Evolutionary conservation across 225 moss, liverwort and hornwort genomes (phyloP), one percentile per base, ranked within the genome.

Genomic region (Bryum argenteum): DNA sequence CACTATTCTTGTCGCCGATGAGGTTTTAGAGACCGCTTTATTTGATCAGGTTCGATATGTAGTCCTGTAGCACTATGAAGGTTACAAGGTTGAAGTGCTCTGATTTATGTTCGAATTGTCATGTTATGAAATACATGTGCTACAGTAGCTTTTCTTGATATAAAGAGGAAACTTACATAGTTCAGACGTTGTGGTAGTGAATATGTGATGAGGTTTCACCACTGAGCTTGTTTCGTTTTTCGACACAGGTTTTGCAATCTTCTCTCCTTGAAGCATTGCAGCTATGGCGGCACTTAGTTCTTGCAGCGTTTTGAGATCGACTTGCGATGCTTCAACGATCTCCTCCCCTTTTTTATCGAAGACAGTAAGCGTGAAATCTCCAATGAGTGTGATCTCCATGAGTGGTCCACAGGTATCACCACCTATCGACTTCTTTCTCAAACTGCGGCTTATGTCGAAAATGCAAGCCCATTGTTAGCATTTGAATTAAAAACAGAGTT

Each of bases 211-310:
- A n/a, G n/a, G 9, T 12, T 58, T 11, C 24, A 23, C 9, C 39
- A 41, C 26, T 10, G 11, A 14, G 22, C 55, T 6, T 77, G 19
- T 8, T 72, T 28, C 33, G 61, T 47, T 16, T 8, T 72, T 28
- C 33, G 61, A 39, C 11, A 24, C 61, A 48, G 61, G 60, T 73
- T 74, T 21, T 70, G 14, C 20, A 41, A 72, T 60, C 54, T 65
- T 10, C 20, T 22, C 23, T 57, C 5, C 11, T 63, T 75, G 72
- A 24, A 41, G 38, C 44, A 47, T 19, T 60, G 38, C 38, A 8
- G 23, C 59, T 65, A 77, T 81, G 74, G 70, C 60, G 41, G 55
- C 26, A 47, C 48, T 59, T 28, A 55, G 73, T 55, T 70, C 41
- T 47, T 69, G 54, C 26, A 65, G 10, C 20, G 39, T 41, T 54